Base-by-base conservation (phyloP, 2,329 filamentous ascomycete genomes). In the Exophiala viscosa region DNA sequence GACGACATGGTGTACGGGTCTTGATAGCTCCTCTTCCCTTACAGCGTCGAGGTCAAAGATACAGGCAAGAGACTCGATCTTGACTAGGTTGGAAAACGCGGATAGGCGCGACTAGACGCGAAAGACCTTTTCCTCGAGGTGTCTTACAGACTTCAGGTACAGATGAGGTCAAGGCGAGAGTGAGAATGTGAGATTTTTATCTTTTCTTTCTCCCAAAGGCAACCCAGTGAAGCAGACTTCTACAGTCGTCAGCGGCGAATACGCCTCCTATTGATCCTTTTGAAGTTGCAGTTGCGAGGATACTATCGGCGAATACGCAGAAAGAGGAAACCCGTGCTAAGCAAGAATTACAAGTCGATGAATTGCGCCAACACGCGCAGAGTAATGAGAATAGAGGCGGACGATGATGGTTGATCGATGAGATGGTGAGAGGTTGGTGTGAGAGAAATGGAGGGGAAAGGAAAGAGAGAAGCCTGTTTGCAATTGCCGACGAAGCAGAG, bases 1-100 rank as follows among this genome's bases (percentile, higher is more conserved):
- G 89, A 87, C 71, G 86, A 84, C 84, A 90, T 89, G 71, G 64
- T 75, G 70, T 17, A 52, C 31, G 48, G 23, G 23, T 7, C 23
- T 28, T 28, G 23, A 28, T 28, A 48, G 32, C 14, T 20, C 28
- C 45, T 34, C 40, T 34, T 43, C 50, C 57, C n/a, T n/a, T 57
- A 61, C 55, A 47, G 36, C 33, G 39, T 54, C 40, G 47, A 52
- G 46, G 50, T 38, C 45, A 59, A 42, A 48, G 32, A n/a, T 39
- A 38, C 35, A 52, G 39, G 40, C 34, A n/a, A 52, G 23, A 33
- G 35, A 36, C 11, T 46, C 33, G 43, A 17, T 42, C 18, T 45
- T 36, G 36, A 41, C 40, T 31, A 42, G 28, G 20, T 42, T 23
- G 40, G 9, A 42, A 31, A 42, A 13, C 20, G 18, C 35, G 33